These are phyloP conservation scores for Phytopythium litorale DNA, from an alignment of 352 stramenopile genomes.

Conservation along the genomic window DNA sequence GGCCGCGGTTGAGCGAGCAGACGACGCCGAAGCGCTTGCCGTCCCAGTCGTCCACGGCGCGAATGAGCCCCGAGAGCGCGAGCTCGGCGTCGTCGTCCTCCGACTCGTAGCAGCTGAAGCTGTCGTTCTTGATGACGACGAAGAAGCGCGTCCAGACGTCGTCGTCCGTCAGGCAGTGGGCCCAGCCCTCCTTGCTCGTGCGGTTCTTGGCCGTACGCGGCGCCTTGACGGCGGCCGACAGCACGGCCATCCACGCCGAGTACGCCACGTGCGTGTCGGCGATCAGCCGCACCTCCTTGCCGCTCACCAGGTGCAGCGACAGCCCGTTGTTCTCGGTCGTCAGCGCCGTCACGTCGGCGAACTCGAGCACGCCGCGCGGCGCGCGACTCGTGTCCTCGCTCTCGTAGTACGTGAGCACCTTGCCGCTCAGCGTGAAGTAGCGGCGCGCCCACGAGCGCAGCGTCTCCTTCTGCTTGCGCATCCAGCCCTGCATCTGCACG, in stretches of 20 bases:
- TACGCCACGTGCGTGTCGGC: slow-evolving; percentile 78
- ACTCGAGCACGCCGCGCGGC: slow-evolving; percentile 62
- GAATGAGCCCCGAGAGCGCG: slow-evolving; percentile 58
- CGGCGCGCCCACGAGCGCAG: slow-evolving; percentile 59
- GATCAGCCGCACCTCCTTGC: slow-evolving; percentile 74
- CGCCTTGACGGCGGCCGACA: slow-evolving; percentile 61
- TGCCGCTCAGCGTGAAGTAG: slow-evolving; percentile 74
- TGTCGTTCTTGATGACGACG: slow-evolving; percentile 72
- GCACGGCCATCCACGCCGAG: slow-evolving; percentile 67
- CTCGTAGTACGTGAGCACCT: slow-evolving; percentile 75
- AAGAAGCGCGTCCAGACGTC: slow-evolving; percentile 73
- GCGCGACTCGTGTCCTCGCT: slow-evolving; percentile 65
- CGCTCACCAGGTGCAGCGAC: slow-evolving; percentile 50
- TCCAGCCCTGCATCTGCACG: slow-evolving; percentile 81
- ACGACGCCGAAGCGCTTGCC: slow-evolving; percentile 72
- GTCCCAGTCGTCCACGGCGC: slow-evolving; percentile 68
- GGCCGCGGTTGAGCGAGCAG: slow-evolving; percentile 58
- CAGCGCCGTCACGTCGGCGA: slow-evolving; percentile 61
- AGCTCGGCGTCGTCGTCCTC: slow-evolving; percentile 68
- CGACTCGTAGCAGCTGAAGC: slow-evolving; percentile 75
- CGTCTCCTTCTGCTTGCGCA: slow-evolving; percentile 82
- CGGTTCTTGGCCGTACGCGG: slow-evolving; percentile 43
- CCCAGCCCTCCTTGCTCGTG: slow-evolving; percentile 69
- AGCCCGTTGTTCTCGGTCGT: slow-evolving; percentile 80
- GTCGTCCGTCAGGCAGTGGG: slow-evolving; percentile 69